Evolutionary conservation across 768 basidiomycete species (phyloP), one percentile per base, ranked within the genome.

Genomic region (Trametes villosa): DNA sequence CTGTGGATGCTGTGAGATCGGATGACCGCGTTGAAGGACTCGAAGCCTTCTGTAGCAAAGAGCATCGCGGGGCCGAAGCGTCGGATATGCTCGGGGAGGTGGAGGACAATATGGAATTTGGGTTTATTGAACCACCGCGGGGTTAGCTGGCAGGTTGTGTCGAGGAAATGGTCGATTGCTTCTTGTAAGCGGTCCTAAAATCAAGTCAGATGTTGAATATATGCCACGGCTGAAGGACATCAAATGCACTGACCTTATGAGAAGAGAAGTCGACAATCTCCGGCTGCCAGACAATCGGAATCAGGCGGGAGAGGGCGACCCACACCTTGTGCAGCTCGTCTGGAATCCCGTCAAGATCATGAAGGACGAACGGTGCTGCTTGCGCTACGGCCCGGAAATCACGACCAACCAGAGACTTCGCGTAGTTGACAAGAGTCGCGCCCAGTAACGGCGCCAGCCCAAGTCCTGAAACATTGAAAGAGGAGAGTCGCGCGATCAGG

Each of bases 271-370:
- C 33, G 4, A 27, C 63, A 27, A 82, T 81, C 4, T 60, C 38
- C 1, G 80, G 77, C 58, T 79, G 76, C 74, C 75, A 82, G 0
- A 80, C 63, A 0, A 81, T 63, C 2, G 76, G 70, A 0, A 76
- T 61, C 5, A 82, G 65, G 9, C 60, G 68, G 3, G 27, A 70
- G 0, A 81, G 60, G 0, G 75, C 54, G 1, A 71, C 29, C 80
- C 79, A 80, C 0, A 74, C 60, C 12, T 66, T 63, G 20, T 67
- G 69, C 13, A 62, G 62, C 3, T 71, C 63, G 0, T n/a, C 7
- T 4, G 75, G 54, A 0, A 81, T 53, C 4, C 38, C 40, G 3
- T 3, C 65, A 9, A 81, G 60, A 38, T 72, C 79, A 42, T 77
- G 67, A 3, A 80, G 53, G 1, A 77, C 74, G 63, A 76, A 74